phyloP scores from a whole-genome alignment of 179 eudicot genomes.

The Corrigiola litoralis region DNA sequence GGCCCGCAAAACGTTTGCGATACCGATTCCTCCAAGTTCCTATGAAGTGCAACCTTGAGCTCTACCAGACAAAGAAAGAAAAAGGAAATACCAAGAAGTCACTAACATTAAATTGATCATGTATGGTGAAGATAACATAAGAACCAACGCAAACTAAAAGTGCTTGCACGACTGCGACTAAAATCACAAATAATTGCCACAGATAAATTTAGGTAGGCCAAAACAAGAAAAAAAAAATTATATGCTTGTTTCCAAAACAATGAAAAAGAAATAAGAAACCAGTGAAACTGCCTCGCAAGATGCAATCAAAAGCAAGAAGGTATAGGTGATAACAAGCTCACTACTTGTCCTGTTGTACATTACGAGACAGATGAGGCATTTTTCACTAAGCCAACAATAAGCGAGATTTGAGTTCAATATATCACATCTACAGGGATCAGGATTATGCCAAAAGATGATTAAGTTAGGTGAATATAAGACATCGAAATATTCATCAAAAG shows the following conservation, averaged over 20 bases:
- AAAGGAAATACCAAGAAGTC: not conserved
- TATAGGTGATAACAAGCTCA: too few relatives aligned
- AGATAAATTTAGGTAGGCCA: not conserved
- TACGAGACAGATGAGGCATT: too few relatives aligned
- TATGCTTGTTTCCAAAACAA: not conserved
- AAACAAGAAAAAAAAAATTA: not conserved
- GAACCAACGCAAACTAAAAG: not conserved
- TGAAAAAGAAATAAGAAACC: not conserved
- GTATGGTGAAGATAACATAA: too few relatives aligned
- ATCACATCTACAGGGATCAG: too few relatives aligned
- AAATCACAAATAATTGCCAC: not conserved
- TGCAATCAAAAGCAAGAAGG: not conserved
- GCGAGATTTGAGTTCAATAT: too few relatives aligned
- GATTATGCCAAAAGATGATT: too few relatives aligned
- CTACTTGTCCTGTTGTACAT: too few relatives aligned
- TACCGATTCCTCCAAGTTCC: conserved; percentile 98
- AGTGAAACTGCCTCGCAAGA: not conserved
- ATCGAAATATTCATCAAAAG: too few relatives aligned
- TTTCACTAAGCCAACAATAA: too few relatives aligned
- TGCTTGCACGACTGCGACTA: too few relatives aligned
- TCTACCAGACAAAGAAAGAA: conserved; percentile 31
- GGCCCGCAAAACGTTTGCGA: conserved; percentile 62
- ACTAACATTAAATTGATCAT: not conserved
- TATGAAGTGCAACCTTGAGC: conserved; percentile 91
- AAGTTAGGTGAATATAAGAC: too few relatives aligned